Conservation (phyloP, 1,139 yeast genomes). For the Kurtzmaniella quercitrusa region DNA sequence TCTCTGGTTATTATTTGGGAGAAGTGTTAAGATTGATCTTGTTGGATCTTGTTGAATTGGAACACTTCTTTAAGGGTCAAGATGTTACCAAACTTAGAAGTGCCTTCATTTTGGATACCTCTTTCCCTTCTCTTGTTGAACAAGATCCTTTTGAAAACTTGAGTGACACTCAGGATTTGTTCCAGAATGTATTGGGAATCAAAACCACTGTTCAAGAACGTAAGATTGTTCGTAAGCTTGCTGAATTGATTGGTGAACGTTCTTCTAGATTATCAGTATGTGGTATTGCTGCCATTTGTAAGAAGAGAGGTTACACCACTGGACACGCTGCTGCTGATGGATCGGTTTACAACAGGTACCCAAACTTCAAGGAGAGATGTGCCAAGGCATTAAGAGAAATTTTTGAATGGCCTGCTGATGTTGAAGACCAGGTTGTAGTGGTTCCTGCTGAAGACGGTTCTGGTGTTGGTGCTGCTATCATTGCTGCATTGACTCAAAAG, state of each 20-base stretch:
- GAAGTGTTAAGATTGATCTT: conserved; percentile 82
- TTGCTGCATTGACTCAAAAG: conserved; percentile 87
- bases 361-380: conserved; percentile 85
- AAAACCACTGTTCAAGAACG: conserved; percentile 75
- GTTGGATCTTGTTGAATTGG: conserved; percentile 62
- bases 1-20: conserved; percentile 94
- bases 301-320: conserved; percentile 71
- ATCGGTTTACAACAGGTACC: conserved; percentile 90
- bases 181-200: conserved; percentile 55
- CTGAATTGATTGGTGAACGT: conserved; percentile 87
- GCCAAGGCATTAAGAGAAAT: conserved; percentile 87
- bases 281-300: conserved; percentile 93
- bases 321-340: conserved; percentile 98
- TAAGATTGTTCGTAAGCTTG: conserved; percentile 73
- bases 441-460: conserved; percentile 97
- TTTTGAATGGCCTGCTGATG: conserved; percentile 67
- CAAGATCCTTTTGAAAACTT: conserved; percentile 88
- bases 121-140: conserved; percentile 82
- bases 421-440: conserved; percentile 61
- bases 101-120: conserved; percentile 79
- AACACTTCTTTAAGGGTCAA: conserved; percentile 66
- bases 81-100: conserved; percentile 53
- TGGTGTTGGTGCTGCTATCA: conserved; percentile 97
- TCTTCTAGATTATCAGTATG: conserved; percentile 90
- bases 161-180: conserved; percentile 66